Conservation (phyloP, 169 alveolate species). For the Perkinsus marinus region DNA sequence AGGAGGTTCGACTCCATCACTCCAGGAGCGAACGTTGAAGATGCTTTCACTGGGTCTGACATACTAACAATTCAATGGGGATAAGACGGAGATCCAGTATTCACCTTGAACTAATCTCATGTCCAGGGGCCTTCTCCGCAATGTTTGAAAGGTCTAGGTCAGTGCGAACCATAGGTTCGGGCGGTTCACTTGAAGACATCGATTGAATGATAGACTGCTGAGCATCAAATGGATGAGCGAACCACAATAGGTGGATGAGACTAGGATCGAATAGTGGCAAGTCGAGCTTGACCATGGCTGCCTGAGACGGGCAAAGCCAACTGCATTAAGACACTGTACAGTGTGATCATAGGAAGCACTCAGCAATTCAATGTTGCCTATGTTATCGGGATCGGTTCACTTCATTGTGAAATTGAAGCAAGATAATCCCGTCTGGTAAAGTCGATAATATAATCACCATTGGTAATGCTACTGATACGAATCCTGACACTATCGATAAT, state of each 20-base stretch:
- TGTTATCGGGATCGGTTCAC: too few species aligned
- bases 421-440: too few species aligned
- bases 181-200: background rate
- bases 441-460: too few species aligned
- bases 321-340: too few species aligned
- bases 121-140: background rate
- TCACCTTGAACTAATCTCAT: too few species aligned
- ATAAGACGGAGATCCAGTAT: too few species aligned
- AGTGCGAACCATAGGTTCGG: background rate
- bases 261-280: background rate
- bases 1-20: background rate
- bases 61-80: background rate
- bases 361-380: too few species aligned
- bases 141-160: background rate
- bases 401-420: too few species aligned
- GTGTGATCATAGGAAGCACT: too few species aligned
- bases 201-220: background rate
- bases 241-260: background rate
- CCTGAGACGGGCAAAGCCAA: too few species aligned
- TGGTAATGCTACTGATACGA: too few species aligned
- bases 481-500: too few species aligned
- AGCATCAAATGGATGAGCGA: background rate
- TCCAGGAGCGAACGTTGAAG: background rate
- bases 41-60: background rate
- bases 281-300: background rate